These are phyloP conservation scores for Blakeslea trispora DNA, from an alignment of 371 early-diverging fungal genomes.

Conservation along the genomic window DNA sequence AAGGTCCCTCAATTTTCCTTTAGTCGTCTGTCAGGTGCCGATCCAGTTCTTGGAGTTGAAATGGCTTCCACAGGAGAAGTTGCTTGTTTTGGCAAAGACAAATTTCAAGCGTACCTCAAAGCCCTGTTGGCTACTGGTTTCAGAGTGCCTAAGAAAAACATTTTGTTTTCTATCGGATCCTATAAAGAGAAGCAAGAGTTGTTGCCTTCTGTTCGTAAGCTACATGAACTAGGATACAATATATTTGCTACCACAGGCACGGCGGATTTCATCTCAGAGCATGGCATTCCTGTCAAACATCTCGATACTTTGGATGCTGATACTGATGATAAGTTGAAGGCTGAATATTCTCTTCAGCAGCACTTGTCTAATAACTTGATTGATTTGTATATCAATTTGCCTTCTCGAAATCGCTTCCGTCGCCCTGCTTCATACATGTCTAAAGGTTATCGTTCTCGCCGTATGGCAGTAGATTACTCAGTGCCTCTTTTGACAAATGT, in stretches of 20 bases:
- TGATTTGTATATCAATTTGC: slow-evolving; percentile 97
- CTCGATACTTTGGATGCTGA: slow-evolving; percentile 74
- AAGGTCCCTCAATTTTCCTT: slow-evolving; percentile 98
- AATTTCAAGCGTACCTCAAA: slow-evolving; percentile 95
- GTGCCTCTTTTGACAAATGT: slow-evolving; percentile 96
- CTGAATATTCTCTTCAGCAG: slow-evolving; percentile 91
- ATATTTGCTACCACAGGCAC: slow-evolving; percentile 95
- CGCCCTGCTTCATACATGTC: slow-evolving; percentile 95
- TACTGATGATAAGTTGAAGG: slow-evolving; percentile 62
- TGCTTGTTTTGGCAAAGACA: slow-evolving; percentile 94
- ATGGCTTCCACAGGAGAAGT: slow-evolving; percentile 99
- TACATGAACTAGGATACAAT: slow-evolving; percentile 83
- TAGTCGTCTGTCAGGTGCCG: slow-evolving; percentile 92
- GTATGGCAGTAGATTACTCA: slow-evolving; percentile 96
- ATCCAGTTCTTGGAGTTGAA: slow-evolving; percentile 95
- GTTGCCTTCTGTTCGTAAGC: slow-evolving; percentile 79
- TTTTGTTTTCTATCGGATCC: slow-evolving; percentile 90
- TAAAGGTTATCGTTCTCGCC: slow-evolving; percentile 91
- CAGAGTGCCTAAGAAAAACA: slow-evolving; percentile 87
- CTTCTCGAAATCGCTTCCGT: slow-evolving; percentile 93
- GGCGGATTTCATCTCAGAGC: slow-evolving; percentile 92
- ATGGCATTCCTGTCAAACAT: slow-evolving; percentile 88
- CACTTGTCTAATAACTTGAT: slow-evolving; percentile 95
- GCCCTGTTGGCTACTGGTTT: slow-evolving; percentile 91
- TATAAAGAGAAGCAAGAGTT: slow-evolving; percentile 95